A percentile compares a stretch with the other conserved stretches of the same genome.
Evolutionary conservation across 2,329 filamentous ascomycete species (phyloP).

Genomic region (Helotiales sp.): DNA sequence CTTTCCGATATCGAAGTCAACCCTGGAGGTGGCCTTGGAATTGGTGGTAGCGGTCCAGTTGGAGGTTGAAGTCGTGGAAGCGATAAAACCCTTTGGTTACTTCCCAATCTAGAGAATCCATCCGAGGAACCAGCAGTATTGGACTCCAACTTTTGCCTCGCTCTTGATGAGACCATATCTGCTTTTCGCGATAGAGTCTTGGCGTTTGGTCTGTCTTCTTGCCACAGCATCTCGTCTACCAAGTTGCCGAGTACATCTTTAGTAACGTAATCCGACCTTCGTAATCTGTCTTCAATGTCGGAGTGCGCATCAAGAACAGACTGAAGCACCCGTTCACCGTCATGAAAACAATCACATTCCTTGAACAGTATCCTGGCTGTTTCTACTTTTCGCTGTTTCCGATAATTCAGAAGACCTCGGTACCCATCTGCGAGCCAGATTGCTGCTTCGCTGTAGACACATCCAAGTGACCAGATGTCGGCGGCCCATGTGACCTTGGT

Average conservation of each 20-base stretch:
- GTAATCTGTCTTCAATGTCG: conserved; percentile 24
- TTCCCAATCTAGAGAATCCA: conserved; percentile 7
- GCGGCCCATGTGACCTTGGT: conserved; percentile 13
- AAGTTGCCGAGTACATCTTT: conserved; percentile 27
- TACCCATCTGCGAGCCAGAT: conserved; percentile 31
- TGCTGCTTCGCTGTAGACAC: conserved; percentile 35
- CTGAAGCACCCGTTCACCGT: conserved; percentile 29
- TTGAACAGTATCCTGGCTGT: conserved; percentile 14
- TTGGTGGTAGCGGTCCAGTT: conserved; percentile 20
- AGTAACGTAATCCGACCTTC: conserved; percentile 31
- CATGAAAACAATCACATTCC: conserved; percentile 34
- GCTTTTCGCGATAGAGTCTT: conserved; percentile 24
- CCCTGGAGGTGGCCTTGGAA: conserved; percentile 11
- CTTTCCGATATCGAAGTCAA: conserved; percentile 22
- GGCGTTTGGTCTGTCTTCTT: conserved; percentile 25
- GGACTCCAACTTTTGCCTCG: conserved; percentile 16
- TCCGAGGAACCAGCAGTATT: conserved; percentile 10
- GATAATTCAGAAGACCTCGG: conserved; percentile 29
- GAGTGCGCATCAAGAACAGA: conserved; percentile 29
- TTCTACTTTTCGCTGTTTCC: conserved; percentile 20
- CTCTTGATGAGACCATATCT: conserved; percentile 20
- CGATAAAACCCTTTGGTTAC: conserved; percentile 15
- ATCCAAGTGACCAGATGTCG: conserved; percentile 39
- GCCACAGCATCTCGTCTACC: conserved; percentile 30
- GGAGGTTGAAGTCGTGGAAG: conserved; percentile 16